Base-by-base conservation (phyloP, 2,329 filamentous ascomycete species). In the Alternaria atra region DNA sequence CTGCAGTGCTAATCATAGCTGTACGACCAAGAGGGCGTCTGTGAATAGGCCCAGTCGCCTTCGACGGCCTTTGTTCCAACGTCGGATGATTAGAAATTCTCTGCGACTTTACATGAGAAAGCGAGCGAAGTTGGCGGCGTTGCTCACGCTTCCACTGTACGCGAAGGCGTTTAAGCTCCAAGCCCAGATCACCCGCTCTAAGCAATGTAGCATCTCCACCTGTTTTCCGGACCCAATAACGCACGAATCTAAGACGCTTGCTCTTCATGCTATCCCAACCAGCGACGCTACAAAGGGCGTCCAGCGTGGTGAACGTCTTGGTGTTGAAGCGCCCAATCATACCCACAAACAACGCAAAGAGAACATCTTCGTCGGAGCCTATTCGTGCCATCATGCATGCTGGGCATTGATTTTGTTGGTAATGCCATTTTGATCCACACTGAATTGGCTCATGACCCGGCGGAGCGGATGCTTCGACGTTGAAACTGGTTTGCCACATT, bases 311-410 rank as follows among this genome's bases (percentile, higher is more conserved):
- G 37, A 54, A 34, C 43, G 52, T 57, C 29, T 52, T 53, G 0
- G 25, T 48, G 1, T 44, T 60, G 15, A 66, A 64, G 30, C 66
- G 65, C 2, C 68, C 71, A 3, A 73, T 65, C 66, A 75, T 71
- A 6, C 71, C 70, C 7, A 68, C 67, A 5, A 74, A 68, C 23
- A 77, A 60, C 6, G 74, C 72, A 27, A 65, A 66, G 1, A 74
- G 32, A 4, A 72, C 71, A 9, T 60, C 30, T 4, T 51, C 30
- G 25, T 77, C 70, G 2, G 64, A 65, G 4, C 73, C 74, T 2
- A 78, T 68, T 1, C 75, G 67, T 9, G 72, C 62, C 9, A 77
- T 65, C 46, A 77, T 71, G 34, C 76, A 78, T 2, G 72, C 74
- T 4, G 68, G 53, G 55, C 75, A 78, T 9, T 58, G 44, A 27